Evolutionary conservation across 345 rosid species (phyloP).

Genomic region (Bruguiera sexangula): DNA sequence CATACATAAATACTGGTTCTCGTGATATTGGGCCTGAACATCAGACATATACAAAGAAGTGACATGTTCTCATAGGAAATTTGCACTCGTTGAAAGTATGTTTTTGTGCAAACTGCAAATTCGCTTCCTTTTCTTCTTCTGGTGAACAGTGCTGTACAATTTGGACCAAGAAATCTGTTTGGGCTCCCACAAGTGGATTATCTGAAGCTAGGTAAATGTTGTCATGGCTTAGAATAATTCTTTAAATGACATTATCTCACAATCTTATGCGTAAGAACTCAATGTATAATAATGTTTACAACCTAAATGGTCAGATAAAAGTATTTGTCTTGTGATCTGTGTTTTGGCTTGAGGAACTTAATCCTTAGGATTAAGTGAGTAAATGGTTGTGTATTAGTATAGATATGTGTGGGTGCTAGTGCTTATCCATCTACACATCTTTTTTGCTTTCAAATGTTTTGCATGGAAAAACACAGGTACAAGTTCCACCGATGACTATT

Average conservation of each 20-base stretch:
- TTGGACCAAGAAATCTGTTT: background rate
- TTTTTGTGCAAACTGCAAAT: background rate
- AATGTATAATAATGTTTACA: background rate
- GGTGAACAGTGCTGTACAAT: background rate
- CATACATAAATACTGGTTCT: slow-evolving; percentile 91
- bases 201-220: background rate
- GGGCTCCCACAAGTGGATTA: background rate
- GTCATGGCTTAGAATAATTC: background rate
- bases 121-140: background rate
- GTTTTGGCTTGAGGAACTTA: no score
- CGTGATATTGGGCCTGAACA: slow-evolving; percentile 90
- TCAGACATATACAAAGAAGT: slow-evolving; percentile 67
- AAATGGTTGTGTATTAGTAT: no score
- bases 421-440: no score
- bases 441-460: no score
- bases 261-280: background rate
- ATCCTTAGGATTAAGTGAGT: no score
- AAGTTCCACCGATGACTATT: no score
- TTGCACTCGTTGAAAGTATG: background rate
- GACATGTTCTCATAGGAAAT: slow-evolving; percentile 2
- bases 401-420: no score
- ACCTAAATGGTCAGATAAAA: no score
- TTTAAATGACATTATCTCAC: background rate
- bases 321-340: no score
- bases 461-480: no score